These are phyloP conservation scores for Claviceps purpurea DNA, from an alignment of 2,329 filamentous ascomycete species.

Conservation along the genomic window DNA sequence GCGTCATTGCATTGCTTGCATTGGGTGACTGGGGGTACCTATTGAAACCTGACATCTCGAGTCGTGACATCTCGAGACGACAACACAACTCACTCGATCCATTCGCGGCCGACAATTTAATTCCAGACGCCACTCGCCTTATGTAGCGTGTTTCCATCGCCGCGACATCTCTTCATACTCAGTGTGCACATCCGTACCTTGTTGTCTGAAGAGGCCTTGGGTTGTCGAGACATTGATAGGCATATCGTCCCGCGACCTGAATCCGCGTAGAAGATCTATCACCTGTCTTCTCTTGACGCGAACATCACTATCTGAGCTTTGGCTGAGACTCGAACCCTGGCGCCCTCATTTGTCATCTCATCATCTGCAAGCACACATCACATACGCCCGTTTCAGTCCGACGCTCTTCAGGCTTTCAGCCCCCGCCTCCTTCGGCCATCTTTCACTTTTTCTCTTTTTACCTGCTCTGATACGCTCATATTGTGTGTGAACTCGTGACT, in stretches of 20 bases:
- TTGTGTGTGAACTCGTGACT: not conserved
- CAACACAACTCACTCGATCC: not conserved
- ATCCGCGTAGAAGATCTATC: not conserved
- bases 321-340: not conserved
- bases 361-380: not conserved
- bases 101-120: not conserved
- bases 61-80: too few relatives aligned
- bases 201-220: not conserved
- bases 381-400: not conserved
- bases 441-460: not conserved
- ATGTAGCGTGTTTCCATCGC: not conserved
- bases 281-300: not conserved
- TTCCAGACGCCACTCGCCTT: not conserved
- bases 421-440: not conserved
- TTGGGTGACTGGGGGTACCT: not conserved
- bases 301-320: not conserved
- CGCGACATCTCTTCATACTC: not conserved
- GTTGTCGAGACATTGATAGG: not conserved
- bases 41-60: not conserved
- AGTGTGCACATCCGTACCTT: not conserved
- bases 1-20: not conserved
- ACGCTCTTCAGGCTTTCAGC: not conserved
- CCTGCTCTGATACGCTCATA: not conserved
- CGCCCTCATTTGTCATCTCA: not conserved
- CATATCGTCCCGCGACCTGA: not conserved